These are phyloP conservation scores for Rubia tinctorum DNA, from an alignment of 305 asterid species.

Conservation along the genomic window DNA sequence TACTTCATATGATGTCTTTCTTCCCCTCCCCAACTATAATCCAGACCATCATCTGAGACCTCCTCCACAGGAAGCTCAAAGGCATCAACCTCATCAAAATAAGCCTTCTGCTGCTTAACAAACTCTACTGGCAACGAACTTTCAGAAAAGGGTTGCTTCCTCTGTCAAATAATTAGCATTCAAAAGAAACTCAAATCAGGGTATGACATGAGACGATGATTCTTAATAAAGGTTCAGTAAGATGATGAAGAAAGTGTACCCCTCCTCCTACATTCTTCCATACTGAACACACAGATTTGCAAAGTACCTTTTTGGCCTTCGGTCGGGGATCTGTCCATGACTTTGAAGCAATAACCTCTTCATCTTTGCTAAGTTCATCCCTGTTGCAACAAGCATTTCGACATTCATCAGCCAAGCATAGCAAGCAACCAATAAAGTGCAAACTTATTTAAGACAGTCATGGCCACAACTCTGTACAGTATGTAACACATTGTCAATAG, in stretches of 20 bases:
- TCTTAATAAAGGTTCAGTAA: not conserved
- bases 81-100: slow-evolving; percentile 75
- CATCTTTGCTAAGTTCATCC: slow-evolving; percentile 39
- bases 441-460: slow-evolving; percentile 11
- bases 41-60: slow-evolving; percentile 40
- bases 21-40: slow-evolving; percentile 13
- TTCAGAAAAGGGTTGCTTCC: slow-evolving; percentile 26
- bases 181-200: not conserved
- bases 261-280: slow-evolving; percentile 1
- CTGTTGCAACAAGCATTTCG: slow-evolving; percentile 38
- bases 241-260: not conserved
- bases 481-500: not conserved
- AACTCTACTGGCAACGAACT: slow-evolving; percentile 43
- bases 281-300: not conserved
- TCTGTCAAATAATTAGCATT: slow-evolving; percentile 42
- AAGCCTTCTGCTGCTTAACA: slow-evolving; percentile 56
- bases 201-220: not conserved
- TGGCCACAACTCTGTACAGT: not conserved
- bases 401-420: slow-evolving; percentile 26
- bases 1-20: not conserved
- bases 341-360: slow-evolving; percentile 35
- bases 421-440: slow-evolving; percentile 17
- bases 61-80: slow-evolving; percentile 78
- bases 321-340: slow-evolving; percentile 55
- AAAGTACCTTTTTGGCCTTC: slow-evolving; percentile 56